Percentiles rank a stretch among this genome's conserved stretches.
phyloP scores from a whole-genome alignment of 495 filamentous ascomycete species.

The Hypoxylon trugodes region DNA sequence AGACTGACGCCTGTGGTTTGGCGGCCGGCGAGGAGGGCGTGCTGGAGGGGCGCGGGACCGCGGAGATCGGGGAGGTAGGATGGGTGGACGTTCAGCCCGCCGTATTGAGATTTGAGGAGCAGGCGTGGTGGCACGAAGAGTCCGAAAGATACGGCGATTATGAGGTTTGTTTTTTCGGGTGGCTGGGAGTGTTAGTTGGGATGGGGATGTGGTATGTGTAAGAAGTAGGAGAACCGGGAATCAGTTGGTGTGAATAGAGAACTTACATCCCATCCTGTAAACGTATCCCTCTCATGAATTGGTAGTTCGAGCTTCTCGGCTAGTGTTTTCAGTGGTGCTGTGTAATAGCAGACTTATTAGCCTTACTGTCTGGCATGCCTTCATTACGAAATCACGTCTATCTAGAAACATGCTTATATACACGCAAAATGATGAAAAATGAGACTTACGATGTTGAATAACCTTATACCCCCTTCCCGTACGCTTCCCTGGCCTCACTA shows the following conservation, averaged over 20 bases:
- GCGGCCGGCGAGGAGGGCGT: constrained; percentile 70
- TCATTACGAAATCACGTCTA: too few species aligned
- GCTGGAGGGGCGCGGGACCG: constrained; percentile 78
- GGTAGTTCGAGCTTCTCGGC: constrained; percentile 69
- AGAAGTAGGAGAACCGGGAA: neutral
- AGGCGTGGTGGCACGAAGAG: constrained; percentile 83
- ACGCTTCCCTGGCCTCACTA: constrained; percentile 79
- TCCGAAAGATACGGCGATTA: constrained; percentile 96
- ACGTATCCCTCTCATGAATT: constrained; percentile 79
- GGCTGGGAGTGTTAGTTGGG: neutral
- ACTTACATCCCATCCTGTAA: constrained; percentile 80
- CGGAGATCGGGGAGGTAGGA: constrained; percentile 89
- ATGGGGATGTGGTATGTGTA: neutral
- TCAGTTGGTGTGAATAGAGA: neutral
- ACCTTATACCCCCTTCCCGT: constrained; percentile 76
- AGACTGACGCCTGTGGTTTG: constrained; percentile 74
- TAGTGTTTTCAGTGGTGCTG: constrained; percentile 77
- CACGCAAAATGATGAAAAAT: neutral
- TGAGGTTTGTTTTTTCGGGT: constrained; percentile 71
- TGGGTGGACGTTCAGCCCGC: constrained; percentile 93
- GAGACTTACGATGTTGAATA: constrained; percentile 69
- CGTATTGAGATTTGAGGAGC: constrained; percentile 73
- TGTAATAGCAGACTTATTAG: constrained; percentile 9
- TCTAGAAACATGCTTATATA: constrained; percentile 10
- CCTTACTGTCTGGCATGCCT: neutral